Percentiles rank a stretch among this genome's conserved stretches.
Conservation (phyloP, 2,329 filamentous ascomycete species). For the Pezicula carpinea region DNA sequence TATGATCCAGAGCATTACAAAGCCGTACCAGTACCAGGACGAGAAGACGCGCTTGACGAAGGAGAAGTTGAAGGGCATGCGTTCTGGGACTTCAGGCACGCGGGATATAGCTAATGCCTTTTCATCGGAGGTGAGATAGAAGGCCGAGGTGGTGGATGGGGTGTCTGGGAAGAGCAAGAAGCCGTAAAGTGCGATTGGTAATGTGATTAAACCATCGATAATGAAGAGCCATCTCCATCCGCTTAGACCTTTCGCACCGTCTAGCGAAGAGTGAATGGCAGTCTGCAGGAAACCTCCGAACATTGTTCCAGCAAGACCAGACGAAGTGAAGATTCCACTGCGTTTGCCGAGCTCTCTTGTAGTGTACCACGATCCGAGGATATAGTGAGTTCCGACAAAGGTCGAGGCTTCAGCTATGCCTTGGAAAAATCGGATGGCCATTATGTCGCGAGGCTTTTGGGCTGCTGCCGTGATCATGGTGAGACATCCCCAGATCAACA, state of each 20-base stretch:
- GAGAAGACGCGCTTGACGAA: conserved; percentile 53
- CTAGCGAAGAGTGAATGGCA: conserved; percentile 23
- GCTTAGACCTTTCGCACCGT: conserved; percentile 38
- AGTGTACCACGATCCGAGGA: conserved; percentile 58
- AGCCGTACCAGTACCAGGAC: conserved; percentile 63
- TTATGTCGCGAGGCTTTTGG: conserved; percentile 48
- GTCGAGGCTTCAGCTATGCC: conserved; percentile 52
- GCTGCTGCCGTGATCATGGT: conserved; percentile 57
- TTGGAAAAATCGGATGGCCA: conserved; percentile 54
- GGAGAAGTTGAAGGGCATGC: conserved; percentile 35
- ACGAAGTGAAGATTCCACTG: conserved; percentile 55
- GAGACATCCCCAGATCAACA: conserved; percentile 57
- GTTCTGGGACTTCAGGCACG: conserved; percentile 37
- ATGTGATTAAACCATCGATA: conserved; percentile 50
- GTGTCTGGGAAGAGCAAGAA: conserved; percentile 42
- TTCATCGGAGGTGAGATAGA: conserved; percentile 36
- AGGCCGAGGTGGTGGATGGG: conserved; percentile 35
- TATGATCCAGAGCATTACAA: conserved; percentile 63
- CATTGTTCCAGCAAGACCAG: conserved; percentile 55
- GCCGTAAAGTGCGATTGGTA: conserved; percentile 52
- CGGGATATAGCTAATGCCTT: conserved; percentile 37
- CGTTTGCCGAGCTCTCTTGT: conserved; percentile 57
- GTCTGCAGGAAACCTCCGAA: conserved; percentile 59
- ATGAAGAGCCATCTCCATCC: conserved; percentile 50
- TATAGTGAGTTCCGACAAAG: conserved; percentile 54